Percentiles rank a stretch among this genome's conserved stretches.
phyloP scores from a whole-genome alignment of 768 basidiomycete genomes.

The Lactarius hatsudake region DNA sequence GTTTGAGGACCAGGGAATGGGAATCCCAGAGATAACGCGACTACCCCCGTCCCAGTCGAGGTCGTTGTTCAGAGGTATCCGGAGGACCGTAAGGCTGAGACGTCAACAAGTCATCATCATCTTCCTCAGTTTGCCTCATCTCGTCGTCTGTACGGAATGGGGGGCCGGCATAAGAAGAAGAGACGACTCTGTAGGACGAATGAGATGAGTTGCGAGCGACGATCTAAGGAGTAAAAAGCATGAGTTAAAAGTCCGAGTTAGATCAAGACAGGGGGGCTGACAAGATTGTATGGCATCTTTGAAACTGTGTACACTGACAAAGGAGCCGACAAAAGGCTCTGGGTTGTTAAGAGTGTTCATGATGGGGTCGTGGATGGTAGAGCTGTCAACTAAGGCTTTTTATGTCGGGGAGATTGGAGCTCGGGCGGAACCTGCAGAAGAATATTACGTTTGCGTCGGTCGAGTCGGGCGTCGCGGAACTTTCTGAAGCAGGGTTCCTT shows the following conservation, averaged over 20 bases:
- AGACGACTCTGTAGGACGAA: slow-evolving; percentile 11
- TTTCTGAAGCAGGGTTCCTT: not conserved
- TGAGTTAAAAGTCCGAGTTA: not conserved
- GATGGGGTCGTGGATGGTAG: slow-evolving; percentile 5
- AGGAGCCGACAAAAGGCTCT: slow-evolving; percentile 19
- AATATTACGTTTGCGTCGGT: slow-evolving; percentile 4
- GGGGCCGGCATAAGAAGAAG: slow-evolving; percentile 3
- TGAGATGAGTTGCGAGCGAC: slow-evolving; percentile 22
- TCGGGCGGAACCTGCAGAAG: slow-evolving; percentile 21
- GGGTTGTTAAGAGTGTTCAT: slow-evolving; percentile 9
- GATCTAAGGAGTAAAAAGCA: slow-evolving; percentile 14
- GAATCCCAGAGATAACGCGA: not conserved
- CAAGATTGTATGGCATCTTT: slow-evolving; percentile 23
- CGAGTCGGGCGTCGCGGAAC: not conserved
- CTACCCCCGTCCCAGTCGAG: slow-evolving; percentile 16
- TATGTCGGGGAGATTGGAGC: not conserved
- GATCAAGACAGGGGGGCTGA: slow-evolving; percentile 9
- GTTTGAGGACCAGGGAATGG: not conserved
- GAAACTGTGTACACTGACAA: slow-evolving; percentile 20
- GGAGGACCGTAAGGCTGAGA: not conserved
- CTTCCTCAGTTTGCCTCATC: slow-evolving; percentile 1
- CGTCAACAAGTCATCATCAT: slow-evolving; percentile 13
- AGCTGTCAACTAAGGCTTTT: not conserved
- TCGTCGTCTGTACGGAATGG: slow-evolving; percentile 3
- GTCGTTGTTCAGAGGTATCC: not conserved